Base-by-base conservation (phyloP, 495 filamentous ascomycete genomes). In the Aspergillus conjunctus region DNA sequence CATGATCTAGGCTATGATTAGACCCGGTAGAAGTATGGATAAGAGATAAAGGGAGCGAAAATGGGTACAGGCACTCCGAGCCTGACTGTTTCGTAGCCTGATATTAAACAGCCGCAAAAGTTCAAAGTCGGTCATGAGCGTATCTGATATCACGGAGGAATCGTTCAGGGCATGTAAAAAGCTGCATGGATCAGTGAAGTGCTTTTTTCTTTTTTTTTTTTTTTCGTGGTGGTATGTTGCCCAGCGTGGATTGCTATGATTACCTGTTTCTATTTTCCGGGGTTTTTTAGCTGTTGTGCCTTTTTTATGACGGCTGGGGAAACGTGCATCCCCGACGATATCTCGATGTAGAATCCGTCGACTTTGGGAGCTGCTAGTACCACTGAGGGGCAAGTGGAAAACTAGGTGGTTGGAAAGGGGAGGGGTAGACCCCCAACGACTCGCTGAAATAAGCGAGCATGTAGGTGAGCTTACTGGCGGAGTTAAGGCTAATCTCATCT, bases 61-160 rank as follows among this genome's bases (percentile, higher is more conserved):
- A n/a, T n/a, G n/a, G n/a, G n/a, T n/a, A n/a, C n/a, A n/a, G n/a
- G n/a, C n/a, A n/a, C n/a, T n/a, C n/a, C 34, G 34, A 30, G 86
- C 87, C 34, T 88, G 72, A 57, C 86, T 89, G 62, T 86, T 83
- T 18, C 87, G 68, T 1, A 81, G 77, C 0, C 87, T 87, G 30
- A 81, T 26, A 30, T 77, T 75, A 56, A 89, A 90, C 1, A 86
- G 83, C 60, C 83, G 78, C 21, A 80, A 65, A 8, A 75, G 76
- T 12, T 73, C 71, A n/a, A 68, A 64, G 10, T 72, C n/a, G 65
- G 56, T 85, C 83, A 22, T 74, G 69, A n/a, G 58, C 63, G 62
- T 72, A 83, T 9, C 43, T 12, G 3, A 60, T 8, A 26, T 74
- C 68, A 0, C 66, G 72, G 3, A 80, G 51, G 49, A 80, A 87